Base-by-base conservation (phyloP, 306 rosid genomes). In the Herpetospermum pedunculosum region DNA sequence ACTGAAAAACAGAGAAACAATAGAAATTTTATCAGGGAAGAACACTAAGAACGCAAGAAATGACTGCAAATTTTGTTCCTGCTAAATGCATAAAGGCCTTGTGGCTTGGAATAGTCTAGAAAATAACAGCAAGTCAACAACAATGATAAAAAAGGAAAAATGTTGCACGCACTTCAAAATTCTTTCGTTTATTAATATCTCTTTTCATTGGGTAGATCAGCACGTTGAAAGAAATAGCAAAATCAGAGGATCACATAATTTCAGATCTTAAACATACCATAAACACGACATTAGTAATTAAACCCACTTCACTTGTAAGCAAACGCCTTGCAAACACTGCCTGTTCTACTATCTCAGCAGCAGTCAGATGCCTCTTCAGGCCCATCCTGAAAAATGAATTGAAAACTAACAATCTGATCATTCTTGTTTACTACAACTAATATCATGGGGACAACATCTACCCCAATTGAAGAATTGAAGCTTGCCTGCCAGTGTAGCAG, bases 281-380 rank as follows among this genome's bases (percentile, higher is more conserved):
- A 79, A 93, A 93, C 49, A 88, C 98, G 65, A 90, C 97, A 82
- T 93, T 93, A 13, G 96, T 82, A 75, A 93, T 90, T 28, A 82
- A 81, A 57, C 98, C 98, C 78, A 93, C 90, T 84, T 93, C 96
- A 78, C 82, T 69, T 11, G 96, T 86, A 59, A 93, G 89, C 75
- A 93, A 59, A 69, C 88, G 85, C 77, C 89, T 83, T 1, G 93
- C 92, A 86, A 84, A 87, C 53, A 87, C 98, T 15, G 96, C 93
- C 80, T 90, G 98, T 81, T 93, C 98, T 38, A 90, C 96, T 67
- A 93, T 93, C 86, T 93, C 98, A 58, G 93, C 98, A 10, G 97
- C 84, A 72, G 93, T 87, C 44, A 93, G 89, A 79, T 90, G 88
- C 76, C 98, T 87, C 78, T 76, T 83, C 52, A 93, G 85, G 76